These are phyloP conservation scores for Nemania sp. DNA, from an alignment of 2,329 filamentous ascomycete genomes.

Conservation along the genomic window DNA sequence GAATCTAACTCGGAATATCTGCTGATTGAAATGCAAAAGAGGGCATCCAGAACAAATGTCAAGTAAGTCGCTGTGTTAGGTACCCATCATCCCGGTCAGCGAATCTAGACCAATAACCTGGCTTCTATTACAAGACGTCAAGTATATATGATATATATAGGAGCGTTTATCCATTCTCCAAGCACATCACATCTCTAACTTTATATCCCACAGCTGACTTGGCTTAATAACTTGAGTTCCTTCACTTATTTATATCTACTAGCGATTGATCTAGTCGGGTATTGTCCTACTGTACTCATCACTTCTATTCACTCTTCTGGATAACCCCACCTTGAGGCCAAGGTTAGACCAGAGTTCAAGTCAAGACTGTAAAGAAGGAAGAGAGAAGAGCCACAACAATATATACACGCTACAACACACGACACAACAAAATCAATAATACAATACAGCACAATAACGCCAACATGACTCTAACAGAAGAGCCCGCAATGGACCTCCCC, in stretches of 20 bases:
- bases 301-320: not conserved
- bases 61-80: no score
- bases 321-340: constrained; percentile 20
- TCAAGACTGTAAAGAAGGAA: no score
- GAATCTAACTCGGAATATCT: not conserved
- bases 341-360: no score
- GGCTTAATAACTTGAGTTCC: not conserved
- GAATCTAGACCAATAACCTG: constrained; percentile 7
- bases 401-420: not conserved
- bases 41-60: constrained; percentile 5
- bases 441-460: not conserved
- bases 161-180: no score
- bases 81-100: constrained; percentile 6
- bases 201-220: not conserved
- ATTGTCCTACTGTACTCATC: not conserved
- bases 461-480: constrained; percentile 37
- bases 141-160: no score
- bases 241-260: not conserved
- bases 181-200: not conserved
- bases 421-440: not conserved
- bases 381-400: no score
- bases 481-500: constrained; percentile 66
- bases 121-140: not conserved
- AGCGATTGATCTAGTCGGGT: not conserved
- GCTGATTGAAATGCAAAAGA: not conserved